Conservation (phyloP, 2,329 filamentous ascomycete genomes). For the Teratosphaeria nubilosa region DNA sequence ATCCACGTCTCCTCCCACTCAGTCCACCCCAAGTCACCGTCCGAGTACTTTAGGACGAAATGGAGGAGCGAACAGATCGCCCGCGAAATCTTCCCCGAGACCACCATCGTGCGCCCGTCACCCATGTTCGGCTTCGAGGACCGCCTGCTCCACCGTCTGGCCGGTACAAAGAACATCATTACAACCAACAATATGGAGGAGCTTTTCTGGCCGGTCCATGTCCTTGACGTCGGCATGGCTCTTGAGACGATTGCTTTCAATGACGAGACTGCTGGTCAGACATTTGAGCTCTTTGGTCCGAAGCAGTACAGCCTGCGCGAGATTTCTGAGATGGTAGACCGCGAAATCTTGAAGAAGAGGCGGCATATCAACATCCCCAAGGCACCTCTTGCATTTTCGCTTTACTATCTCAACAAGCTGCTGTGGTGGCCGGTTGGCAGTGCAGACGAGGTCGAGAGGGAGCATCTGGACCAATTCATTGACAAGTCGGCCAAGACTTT, state of each 20-base stretch:
- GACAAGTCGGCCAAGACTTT: constrained; percentile 91
- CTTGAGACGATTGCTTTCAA: constrained; percentile 86
- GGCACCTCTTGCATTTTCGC: constrained; percentile 62
- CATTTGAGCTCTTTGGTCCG: constrained; percentile 88
- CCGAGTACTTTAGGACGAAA: constrained; percentile 89
- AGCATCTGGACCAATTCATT: constrained; percentile 88
- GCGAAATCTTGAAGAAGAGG: constrained; percentile 82
- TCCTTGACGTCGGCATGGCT: constrained; percentile 79
- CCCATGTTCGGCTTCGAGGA: constrained; percentile 95
- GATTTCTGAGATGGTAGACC: constrained; percentile 78
- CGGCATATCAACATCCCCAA: constrained; percentile 89
- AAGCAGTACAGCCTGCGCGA: constrained; percentile 84
- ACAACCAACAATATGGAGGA: constrained; percentile 92
- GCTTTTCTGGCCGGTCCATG: constrained; percentile 83
- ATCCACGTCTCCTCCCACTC: constrained; percentile 96
- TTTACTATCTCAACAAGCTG: constrained; percentile 63
- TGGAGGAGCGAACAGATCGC: constrained; percentile 73
- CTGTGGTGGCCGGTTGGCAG: constrained; percentile 85
- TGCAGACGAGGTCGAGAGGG: constrained; percentile 76
- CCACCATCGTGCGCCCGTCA: constrained; percentile 88
- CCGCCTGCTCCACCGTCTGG: constrained; percentile 76
- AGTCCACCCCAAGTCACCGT: constrained; percentile 66
- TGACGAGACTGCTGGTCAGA: constrained; percentile 80
- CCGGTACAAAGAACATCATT: constrained; percentile 67
- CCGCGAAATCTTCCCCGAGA: constrained; percentile 86